Base-by-base conservation (phyloP, 1,284 basidiomycete species). In the Gastroboletus turbinatus region DNA sequence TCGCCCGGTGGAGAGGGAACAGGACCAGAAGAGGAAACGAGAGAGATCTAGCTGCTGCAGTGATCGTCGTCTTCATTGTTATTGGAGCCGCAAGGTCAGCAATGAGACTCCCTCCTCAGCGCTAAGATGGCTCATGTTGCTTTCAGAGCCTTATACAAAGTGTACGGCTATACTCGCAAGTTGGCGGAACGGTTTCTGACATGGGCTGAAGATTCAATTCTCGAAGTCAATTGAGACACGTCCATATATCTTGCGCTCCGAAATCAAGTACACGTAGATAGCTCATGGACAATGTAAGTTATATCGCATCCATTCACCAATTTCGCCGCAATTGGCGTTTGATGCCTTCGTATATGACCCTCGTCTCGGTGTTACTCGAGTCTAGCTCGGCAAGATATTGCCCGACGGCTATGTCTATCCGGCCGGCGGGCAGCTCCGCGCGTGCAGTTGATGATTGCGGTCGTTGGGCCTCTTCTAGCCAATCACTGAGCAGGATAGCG, bases 141-240 rank as follows among this genome's bases (percentile, higher is more conserved):
- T 33, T 62, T 16, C 60, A 92, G 89, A 65, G 85, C 89, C 11
- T 65, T 92, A 30, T 81, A 80, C 65, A 79, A 86, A 56, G 84
- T 91, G 5, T 92, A 90, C 67, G 71, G 76, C 52, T 66, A 85
- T 32, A 91, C 88, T 2, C 79, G 87, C 64, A 74, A 67, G 43
- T 64, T 81, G 39, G 81, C 85, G 2, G 81, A 84, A 65, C 78
- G 82, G 21, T 52, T 87, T n/a, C 75, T 92, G 19, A 72, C 83
- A 8, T 82, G 85, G 36, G 87, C 88, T 6, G 89, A 92, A 67
- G 86, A 89, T 68, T 84, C 84, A 2, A 91, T 92, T 55, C 74
- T 92, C 42, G 90, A 92, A 70, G 90, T 91, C 33, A 79, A 79
- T 57, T 80, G 65, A 74, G 46, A 49, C n/a, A 21, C 30, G 8